These are phyloP conservation scores for Scheffersomyces amazonensis DNA, from an alignment of 805 yeast species.

Conservation along the genomic window DNA sequence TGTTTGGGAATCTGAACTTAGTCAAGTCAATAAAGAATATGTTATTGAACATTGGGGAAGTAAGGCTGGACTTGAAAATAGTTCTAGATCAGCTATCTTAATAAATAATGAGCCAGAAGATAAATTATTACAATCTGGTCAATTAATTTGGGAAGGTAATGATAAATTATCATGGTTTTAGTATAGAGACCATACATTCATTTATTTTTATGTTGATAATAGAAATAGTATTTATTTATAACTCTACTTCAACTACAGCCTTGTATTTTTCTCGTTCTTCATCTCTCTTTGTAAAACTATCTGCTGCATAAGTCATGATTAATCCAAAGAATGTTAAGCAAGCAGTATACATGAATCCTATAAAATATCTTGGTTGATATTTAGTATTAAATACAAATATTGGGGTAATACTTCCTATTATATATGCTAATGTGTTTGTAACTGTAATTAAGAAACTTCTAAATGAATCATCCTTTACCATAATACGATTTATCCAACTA, in stretches of 20 bases:
- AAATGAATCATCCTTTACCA: slow-evolving; percentile 41
- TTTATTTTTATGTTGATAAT: background rate
- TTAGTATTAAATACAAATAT: slow-evolving; percentile 36
- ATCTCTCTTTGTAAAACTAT: slow-evolving; percentile 21
- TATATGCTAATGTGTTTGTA: slow-evolving; percentile 36
- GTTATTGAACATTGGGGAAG: slow-evolving; percentile 13
- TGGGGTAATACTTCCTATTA: slow-evolving; percentile 35
- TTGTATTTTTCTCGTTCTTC: background rate
- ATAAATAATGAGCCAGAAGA: slow-evolving; percentile 25
- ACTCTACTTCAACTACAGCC: background rate
- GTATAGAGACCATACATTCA: background rate
- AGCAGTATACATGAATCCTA: slow-evolving; percentile 35
- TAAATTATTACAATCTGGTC: slow-evolving; percentile 17
- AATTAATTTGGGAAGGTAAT: slow-evolving; percentile 40
- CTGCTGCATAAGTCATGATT: slow-evolving; percentile 22
- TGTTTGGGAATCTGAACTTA: slow-evolving; percentile 35
- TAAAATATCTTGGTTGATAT: slow-evolving; percentile 25
- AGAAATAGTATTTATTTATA: background rate
- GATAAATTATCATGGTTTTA: slow-evolving; percentile 43
- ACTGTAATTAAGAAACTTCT: slow-evolving; percentile 33
- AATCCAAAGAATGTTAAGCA: slow-evolving; percentile 26
- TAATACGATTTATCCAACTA: slow-evolving; percentile 51
- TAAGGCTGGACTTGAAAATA: slow-evolving; percentile 25
- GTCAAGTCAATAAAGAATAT: slow-evolving; percentile 10
- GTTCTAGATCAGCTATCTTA: slow-evolving; percentile 34